Percentiles rank a stretch among this genome's conserved stretches.
Evolutionary conservation across 2,329 filamentous ascomycete genomes (phyloP).

Genomic region (Curvularia sp.): DNA sequence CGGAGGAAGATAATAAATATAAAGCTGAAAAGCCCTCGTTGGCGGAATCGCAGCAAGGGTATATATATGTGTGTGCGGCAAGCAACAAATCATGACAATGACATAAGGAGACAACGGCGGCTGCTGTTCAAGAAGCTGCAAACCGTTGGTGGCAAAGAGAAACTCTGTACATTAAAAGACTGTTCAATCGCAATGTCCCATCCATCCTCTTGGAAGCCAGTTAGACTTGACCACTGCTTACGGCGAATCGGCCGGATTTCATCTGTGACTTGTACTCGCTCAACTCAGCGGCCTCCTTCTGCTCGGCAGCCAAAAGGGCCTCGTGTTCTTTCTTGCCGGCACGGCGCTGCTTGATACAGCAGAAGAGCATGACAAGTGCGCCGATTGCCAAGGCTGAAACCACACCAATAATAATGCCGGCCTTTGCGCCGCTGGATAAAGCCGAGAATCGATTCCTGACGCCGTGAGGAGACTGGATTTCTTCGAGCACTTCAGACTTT

Average conservation of each 20-base stretch:
- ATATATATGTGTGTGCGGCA: slow-evolving; percentile 2
- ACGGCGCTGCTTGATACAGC: slow-evolving; percentile 51
- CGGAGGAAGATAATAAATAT: neutral
- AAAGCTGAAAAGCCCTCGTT: slow-evolving; percentile 12
- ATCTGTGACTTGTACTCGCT: slow-evolving; percentile 44
- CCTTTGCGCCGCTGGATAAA: slow-evolving; percentile 44
- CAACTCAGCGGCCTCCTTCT: slow-evolving; percentile 50
- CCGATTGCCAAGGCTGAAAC: slow-evolving; percentile 38
- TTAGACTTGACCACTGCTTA: slow-evolving; percentile 28
- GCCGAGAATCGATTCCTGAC: slow-evolving; percentile 46
- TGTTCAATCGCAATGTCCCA: slow-evolving; percentile 9
- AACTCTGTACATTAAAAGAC: slow-evolving; percentile 12
- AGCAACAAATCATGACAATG: slow-evolving; percentile 19
- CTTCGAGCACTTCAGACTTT: slow-evolving; percentile 46
- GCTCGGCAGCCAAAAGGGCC: slow-evolving; percentile 41
- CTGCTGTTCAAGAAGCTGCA: slow-evolving; percentile 10
- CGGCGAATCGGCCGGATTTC: slow-evolving; percentile 34
- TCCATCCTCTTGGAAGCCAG: neutral
- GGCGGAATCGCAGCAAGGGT: slow-evolving; percentile 19
- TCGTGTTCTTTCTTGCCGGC: slow-evolving; percentile 46
- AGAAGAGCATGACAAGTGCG: slow-evolving; percentile 44
- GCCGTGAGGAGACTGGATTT: slow-evolving; percentile 48
- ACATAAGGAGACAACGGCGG: slow-evolving; percentile 15
- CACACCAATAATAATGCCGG: slow-evolving; percentile 45
- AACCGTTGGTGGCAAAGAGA: slow-evolving; percentile 7